Evolutionary conservation across 129 eudicot species (phyloP).

Genomic region (Mikania micrantha): DNA sequence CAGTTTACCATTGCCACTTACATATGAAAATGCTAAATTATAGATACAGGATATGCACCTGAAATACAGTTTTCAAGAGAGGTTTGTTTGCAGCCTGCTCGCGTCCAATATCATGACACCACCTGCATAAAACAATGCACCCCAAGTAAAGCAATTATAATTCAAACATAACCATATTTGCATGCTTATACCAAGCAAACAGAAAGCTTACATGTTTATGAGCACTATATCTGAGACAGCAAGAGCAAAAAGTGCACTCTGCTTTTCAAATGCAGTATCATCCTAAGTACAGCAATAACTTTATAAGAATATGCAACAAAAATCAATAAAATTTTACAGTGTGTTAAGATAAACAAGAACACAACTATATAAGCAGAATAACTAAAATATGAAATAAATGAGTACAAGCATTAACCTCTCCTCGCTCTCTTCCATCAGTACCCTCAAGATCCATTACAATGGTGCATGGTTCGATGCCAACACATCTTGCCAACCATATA

Average conservation of each 20-base stretch:
- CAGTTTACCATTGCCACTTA: constrained; percentile 8
- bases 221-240: constrained; percentile 98
- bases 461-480: constrained; percentile 93
- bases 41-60: constrained; percentile 31
- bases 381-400: not conserved
- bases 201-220: constrained; percentile 75
- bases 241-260: constrained; percentile 95
- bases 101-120: constrained; percentile 94
- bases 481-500: constrained; percentile 91
- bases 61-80: constrained; percentile 83
- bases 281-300: constrained; percentile 44
- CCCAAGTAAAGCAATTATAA: not conserved
- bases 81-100: constrained; percentile 97
- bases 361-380: not conserved
- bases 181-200: not conserved
- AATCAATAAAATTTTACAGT: not conserved
- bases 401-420: constrained; percentile 58
- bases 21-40: not conserved
- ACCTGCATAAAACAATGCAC: constrained; percentile 40
- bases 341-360: not conserved
- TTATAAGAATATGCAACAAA: not conserved
- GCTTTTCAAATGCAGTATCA: constrained; percentile 96
- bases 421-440: constrained; percentile 99
- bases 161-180: not conserved
- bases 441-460: constrained; percentile 99